Evolutionary conservation across 495 filamentous ascomycete genomes (phyloP).

Genomic region (Podospora tetraspora): DNA sequence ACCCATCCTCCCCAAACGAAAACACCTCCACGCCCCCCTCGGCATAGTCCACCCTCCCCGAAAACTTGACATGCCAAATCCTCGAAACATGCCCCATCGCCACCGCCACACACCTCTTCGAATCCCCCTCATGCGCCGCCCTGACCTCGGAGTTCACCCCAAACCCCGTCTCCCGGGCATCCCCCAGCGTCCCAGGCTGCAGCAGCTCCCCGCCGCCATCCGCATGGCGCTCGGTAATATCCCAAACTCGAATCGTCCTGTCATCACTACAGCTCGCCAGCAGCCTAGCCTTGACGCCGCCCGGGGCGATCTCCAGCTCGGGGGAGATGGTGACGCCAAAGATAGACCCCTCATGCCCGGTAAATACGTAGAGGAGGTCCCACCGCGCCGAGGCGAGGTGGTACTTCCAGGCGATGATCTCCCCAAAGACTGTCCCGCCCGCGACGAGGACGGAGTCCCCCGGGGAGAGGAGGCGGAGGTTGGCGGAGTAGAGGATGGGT

Average conservation of each 20-base stretch:
- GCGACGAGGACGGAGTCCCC: constrained; percentile 61
- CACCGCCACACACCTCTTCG: constrained; percentile 49
- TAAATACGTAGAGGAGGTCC: constrained; percentile 64
- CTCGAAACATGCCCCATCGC: constrained; percentile 82
- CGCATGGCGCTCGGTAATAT: constrained; percentile 48
- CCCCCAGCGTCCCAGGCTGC: constrained; percentile 13
- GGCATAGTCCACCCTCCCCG: constrained; percentile 14
- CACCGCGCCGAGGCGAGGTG: constrained; percentile 25
- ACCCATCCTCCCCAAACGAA: constrained; percentile 77
- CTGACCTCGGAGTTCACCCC: constrained; percentile 28
- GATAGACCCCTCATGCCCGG: constrained; percentile 89
- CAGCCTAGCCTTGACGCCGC: constrained; percentile 43
- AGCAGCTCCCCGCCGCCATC: constrained; percentile 14
- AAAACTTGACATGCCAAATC: constrained; percentile 79
- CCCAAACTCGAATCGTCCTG: constrained; percentile 84
- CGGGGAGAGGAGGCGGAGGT: constrained; percentile 54
- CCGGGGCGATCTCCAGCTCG: constrained; percentile 38
- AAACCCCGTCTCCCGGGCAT: constrained; percentile 49
- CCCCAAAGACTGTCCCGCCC: constrained; percentile 88
- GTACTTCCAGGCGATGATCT: constrained; percentile 86
- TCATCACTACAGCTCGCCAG: constrained; percentile 95
- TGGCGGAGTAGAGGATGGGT: constrained; percentile 83
- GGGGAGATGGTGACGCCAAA: constrained; percentile 80
- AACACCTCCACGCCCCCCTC: constrained; percentile 42
- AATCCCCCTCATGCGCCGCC: constrained; percentile 16